Base-by-base conservation (phyloP, 192 early-diverging fungal species). In the Linnemannia hyalina region DNA sequence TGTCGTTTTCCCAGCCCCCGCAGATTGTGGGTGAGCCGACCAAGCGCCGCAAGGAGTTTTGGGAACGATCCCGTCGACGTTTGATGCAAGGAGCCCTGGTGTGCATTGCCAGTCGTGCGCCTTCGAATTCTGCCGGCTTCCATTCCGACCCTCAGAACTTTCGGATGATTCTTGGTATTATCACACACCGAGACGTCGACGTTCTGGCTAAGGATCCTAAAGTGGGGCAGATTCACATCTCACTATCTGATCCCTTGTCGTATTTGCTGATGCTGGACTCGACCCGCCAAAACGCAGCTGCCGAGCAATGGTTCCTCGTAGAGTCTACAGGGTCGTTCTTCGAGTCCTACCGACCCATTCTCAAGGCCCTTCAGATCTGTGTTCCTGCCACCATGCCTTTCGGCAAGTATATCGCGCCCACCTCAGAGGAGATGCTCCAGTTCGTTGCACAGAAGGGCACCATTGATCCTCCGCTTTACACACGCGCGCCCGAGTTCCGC, bases 41-140 rank as follows among this genome's bases (percentile, higher is more conserved):
- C 26, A 73, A 60, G 4, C 81, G 85, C 20, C 81, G 90, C 7
- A 68, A 10, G 1, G 68, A 91, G 15, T 92, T 88, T 76, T 92
- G 91, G 92, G 71, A 90, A 41, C 78, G 82, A n/a, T 80, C 82
- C 44, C 83, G 78, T 46, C 68, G 78, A 6, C 88, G 85, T 35
- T 70, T 93, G 26, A 89, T 89, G 83, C 74, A 78, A 47, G 91
- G 91, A 15, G 83, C 85, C 35, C 77, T 93, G 20, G 75, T 92
- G 10, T 91, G 91, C 47, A 44, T 92, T 16, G 74, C 80, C 18
- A 77, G 87, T 55, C 85, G 83, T 23, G n/a, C 52, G 18, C 70
- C 29, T 16, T 70, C 71, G 10, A 49, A 72, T 46, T 13, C 26
- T n/a, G 49, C 49, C 29, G 74, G 65, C 35, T 20, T 38, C 40